Percentiles rank a stretch among this genome's conserved stretches.
Evolutionary conservation across 164 flowering plant species (phyloP).

Genomic region (Pachysandra terminalis): DNA sequence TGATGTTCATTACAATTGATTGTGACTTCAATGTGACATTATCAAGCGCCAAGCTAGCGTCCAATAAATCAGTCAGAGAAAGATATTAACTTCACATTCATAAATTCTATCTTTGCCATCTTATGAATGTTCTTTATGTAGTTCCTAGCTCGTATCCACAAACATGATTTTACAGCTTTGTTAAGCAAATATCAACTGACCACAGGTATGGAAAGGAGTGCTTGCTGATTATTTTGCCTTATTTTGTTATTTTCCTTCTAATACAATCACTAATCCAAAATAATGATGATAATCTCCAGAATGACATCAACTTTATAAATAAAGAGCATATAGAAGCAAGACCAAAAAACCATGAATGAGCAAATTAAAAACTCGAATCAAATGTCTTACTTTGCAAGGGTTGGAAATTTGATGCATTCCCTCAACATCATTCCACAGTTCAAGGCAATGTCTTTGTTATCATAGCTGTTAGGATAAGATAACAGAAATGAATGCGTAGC

Average conservation of each 20-base stretch:
- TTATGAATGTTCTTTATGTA: not conserved
- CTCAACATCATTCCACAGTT: conserved; percentile 90
- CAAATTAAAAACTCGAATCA: conserved; percentile 7
- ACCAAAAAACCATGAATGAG: conserved; percentile 4
- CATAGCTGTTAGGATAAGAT: conserved; percentile 58
- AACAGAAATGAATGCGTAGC: conserved; percentile 8
- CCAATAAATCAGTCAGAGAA: not conserved
- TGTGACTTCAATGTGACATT: not conserved
- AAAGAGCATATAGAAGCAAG: too few species aligned
- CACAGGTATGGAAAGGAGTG: not conserved
- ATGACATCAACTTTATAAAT: not conserved
- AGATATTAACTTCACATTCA: too few species aligned
- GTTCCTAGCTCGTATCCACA: too few species aligned
- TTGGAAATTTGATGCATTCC: conserved; percentile 85
- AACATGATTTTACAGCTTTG: too few species aligned
- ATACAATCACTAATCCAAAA: too few species aligned
- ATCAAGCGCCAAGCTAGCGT: not conserved
- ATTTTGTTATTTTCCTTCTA: too few species aligned
- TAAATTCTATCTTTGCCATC: too few species aligned
- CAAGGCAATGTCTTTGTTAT: conserved; percentile 91
- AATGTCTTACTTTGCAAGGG: conserved; percentile 82
- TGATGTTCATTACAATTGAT: too few species aligned
- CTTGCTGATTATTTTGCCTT: not conserved
- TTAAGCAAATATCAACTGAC: not conserved
- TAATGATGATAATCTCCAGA: too few species aligned